Conservation (phyloP, 257 asterid genomes). For the Penstemon newberryi region DNA sequence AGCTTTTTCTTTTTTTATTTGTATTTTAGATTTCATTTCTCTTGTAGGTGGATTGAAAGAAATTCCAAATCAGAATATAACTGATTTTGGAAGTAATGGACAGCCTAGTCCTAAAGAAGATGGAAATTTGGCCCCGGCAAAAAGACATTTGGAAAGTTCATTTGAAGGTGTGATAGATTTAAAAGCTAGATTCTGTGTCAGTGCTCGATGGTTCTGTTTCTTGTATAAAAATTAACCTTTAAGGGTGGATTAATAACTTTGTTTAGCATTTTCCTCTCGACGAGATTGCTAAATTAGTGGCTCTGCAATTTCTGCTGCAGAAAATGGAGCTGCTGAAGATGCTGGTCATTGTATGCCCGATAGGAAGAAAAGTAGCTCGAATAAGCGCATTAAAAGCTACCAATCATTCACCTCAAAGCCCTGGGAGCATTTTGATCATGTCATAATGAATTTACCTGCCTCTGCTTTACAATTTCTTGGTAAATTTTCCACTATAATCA, state of each 20-base stretch:
- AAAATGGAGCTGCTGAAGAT: slow-evolving; percentile 34
- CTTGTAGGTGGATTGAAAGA: slow-evolving; percentile 49
- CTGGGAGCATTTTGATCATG: slow-evolving; percentile 93
- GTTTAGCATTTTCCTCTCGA: neutral
- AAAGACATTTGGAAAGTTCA: slow-evolving; percentile 57
- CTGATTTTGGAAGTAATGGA: slow-evolving; percentile 29
- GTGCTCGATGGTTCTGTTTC: too few species aligned
- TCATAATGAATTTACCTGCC: slow-evolving; percentile 94
- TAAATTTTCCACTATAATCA: slow-evolving; percentile 26
- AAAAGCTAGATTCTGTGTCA: too few species aligned
- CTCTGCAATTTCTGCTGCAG: slow-evolving; percentile 42
- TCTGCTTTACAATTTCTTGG: slow-evolving; percentile 90
- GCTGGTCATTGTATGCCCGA: slow-evolving; percentile 36
- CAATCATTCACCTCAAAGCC: slow-evolving; percentile 55
- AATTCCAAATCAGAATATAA: slow-evolving; percentile 32
- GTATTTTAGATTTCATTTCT: slow-evolving; percentile 23
- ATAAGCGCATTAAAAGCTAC: slow-evolving; percentile 52
- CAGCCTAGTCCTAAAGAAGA: slow-evolving; percentile 31
- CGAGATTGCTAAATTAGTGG: too few species aligned
- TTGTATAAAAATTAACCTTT: neutral
- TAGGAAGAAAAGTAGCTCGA: slow-evolving; percentile 50
- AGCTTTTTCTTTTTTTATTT: slow-evolving; percentile 2
- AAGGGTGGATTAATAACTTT: slow-evolving; percentile 10
- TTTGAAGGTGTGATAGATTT: slow-evolving; percentile 46
- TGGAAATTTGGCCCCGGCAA: slow-evolving; percentile 37